These are phyloP conservation scores for Nannochloropsis gaditana DNA, from an alignment of 108 stramenopile genomes.

Conservation along the genomic window DNA sequence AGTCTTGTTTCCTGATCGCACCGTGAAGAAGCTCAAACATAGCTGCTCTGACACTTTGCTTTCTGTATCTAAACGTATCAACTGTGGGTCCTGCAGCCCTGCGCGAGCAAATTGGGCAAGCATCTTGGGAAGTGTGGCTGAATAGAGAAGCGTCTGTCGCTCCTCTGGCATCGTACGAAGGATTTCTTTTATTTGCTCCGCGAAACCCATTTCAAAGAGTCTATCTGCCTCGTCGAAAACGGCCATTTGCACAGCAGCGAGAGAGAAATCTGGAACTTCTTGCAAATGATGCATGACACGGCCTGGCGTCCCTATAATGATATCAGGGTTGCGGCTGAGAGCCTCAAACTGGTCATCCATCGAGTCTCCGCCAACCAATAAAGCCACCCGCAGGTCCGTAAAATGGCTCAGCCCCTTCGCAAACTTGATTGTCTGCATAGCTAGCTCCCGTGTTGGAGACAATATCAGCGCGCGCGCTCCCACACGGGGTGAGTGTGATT, in stretches of 20 bases:
- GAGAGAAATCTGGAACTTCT: slow-evolving; percentile 78
- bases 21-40: slow-evolving; percentile 80
- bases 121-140: slow-evolving; percentile 90
- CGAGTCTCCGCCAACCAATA: slow-evolving; percentile 91
- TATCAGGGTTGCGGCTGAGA: slow-evolving; percentile 77
- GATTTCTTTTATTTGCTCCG: slow-evolving; percentile 68
- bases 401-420: background rate
- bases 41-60: slow-evolving; percentile 83
- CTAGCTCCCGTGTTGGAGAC: slow-evolving; percentile 71
- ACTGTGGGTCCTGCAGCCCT: slow-evolving; percentile 81
- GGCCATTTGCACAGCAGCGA: slow-evolving; percentile 70
- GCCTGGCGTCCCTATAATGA: slow-evolving; percentile 96
- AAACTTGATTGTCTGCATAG: slow-evolving; percentile 69
- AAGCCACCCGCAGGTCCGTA: slow-evolving; percentile 62
- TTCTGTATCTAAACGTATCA: slow-evolving; percentile 91
- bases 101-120: slow-evolving; percentile 95
- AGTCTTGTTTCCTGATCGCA: slow-evolving; percentile 81
- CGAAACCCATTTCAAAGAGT: slow-evolving; percentile 97
- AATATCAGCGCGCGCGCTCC: slow-evolving; percentile 75
- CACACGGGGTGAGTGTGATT: slow-evolving; percentile 47
- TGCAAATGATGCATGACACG: slow-evolving; percentile 90
- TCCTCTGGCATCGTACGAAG: slow-evolving; percentile 46
- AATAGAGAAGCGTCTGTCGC: slow-evolving; percentile 86
- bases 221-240: slow-evolving; percentile 98
- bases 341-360: slow-evolving; percentile 90